Base-by-base conservation (phyloP, 1,284 basidiomycete species). In the Sanghuangporus weigelae region DNA sequence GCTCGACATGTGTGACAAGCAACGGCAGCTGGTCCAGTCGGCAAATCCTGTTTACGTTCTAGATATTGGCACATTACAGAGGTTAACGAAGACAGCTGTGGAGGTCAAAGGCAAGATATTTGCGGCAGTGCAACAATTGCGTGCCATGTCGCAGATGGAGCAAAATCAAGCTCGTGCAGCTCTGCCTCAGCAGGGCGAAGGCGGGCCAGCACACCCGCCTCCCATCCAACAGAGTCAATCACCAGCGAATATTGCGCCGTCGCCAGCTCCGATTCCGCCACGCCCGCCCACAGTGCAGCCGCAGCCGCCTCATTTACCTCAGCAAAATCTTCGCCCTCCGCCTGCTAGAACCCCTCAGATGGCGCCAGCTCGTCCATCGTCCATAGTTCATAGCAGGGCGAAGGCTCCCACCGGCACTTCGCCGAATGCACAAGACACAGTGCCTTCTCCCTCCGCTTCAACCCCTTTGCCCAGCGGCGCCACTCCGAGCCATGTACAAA, bases 31-130 rank as follows among this genome's bases (percentile, higher is more conserved):
- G 62, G 68, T 84, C 16, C 71, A 78, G 1, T 73, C 73, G 8
- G 70, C 75, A 8, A 77, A 74, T 59, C 82, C 84, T 31, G 81
- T 81, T 48, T 87, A 79, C 67, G 77, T 87, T 44, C 68, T 87
- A 19, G 73, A 70, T 38, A 63, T 83, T 11, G 70, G 76, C 0
- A 75, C 71, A 26, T 73, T 89, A 40, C 78, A 79, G 50, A 71
- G 59, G 42, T 83, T 87, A 80, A 70, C 76, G n/a, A 19, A 38
- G n/a, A n/a, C 42, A 16, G 42, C 48, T 1, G 12, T 23, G 14
- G 58, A 60, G 19, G n/a, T 31, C n/a, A 48, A 31, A n/a, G 21
- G 8, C 1, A 60, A 54, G 23, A 35, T 65, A 19, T 19, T 51
- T 44, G 8, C 23, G 50, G 21, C 54, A 7, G 16, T 57, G 11